Conservation (phyloP, 2,329 filamentous ascomycete genomes). For the Pseudocercospora eumusae region DNA sequence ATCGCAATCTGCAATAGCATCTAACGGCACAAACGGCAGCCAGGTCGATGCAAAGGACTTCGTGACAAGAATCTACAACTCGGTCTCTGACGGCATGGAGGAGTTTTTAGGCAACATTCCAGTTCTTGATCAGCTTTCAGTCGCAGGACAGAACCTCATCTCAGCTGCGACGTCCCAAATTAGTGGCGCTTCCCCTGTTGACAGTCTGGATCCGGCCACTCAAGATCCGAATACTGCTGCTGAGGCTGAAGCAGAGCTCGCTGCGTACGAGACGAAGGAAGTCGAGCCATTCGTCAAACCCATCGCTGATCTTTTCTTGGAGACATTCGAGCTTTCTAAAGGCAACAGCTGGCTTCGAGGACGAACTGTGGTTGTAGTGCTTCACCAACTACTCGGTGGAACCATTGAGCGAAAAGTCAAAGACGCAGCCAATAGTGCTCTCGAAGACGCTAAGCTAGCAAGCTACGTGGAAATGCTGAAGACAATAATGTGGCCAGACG, state of each 20-base stretch:
- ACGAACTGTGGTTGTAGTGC: slow-evolving; percentile 89
- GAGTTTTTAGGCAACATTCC: slow-evolving; percentile 96
- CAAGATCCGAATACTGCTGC: slow-evolving; percentile 55
- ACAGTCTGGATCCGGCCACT: slow-evolving; percentile 43
- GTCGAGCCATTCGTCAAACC: slow-evolving; percentile 96
- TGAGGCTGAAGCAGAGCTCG: slow-evolving; percentile 90
- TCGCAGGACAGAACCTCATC: slow-evolving; percentile 88
- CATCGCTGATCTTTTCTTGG: slow-evolving; percentile 95
- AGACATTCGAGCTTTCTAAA: slow-evolving; percentile 89
- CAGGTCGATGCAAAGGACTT: slow-evolving; percentile 72
- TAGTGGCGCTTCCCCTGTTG: slow-evolving; percentile 45
- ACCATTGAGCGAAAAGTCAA: slow-evolving; percentile 95
- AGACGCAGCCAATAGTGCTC: slow-evolving; percentile 72
- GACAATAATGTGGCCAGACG: slow-evolving; percentile 80
- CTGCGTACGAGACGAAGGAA: slow-evolving; percentile 87
- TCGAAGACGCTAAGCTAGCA: slow-evolving; percentile 76
- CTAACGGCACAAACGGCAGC: slow-evolving; percentile 62
- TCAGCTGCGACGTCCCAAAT: slow-evolving; percentile 65
- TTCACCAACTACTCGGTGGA: slow-evolving; percentile 92
- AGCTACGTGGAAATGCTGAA: slow-evolving; percentile 73
- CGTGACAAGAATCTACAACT: slow-evolving; percentile 92
- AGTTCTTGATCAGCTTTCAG: slow-evolving; percentile 88
- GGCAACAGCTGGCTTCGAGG: slow-evolving; percentile 98
- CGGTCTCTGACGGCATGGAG: slow-evolving; percentile 96
- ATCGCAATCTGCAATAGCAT: slow-evolving; percentile 73